These are phyloP conservation scores for Irpex lacteus DNA, from an alignment of 1,284 basidiomycete species.

Conservation along the genomic window DNA sequence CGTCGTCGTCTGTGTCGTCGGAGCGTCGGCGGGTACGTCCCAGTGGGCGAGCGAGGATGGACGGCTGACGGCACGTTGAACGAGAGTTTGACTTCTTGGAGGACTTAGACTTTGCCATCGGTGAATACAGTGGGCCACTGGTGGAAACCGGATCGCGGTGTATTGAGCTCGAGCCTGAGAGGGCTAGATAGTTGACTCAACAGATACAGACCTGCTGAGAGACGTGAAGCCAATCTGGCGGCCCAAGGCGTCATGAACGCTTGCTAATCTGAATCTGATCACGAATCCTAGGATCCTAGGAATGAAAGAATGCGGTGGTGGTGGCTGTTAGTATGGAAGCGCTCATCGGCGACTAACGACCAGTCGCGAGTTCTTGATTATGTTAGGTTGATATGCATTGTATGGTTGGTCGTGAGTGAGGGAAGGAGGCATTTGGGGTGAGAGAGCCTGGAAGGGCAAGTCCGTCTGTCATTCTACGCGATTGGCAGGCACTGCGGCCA, in stretches of 20 bases:
- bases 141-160: neutral
- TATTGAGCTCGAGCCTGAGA: neutral
- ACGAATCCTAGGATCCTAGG: conserved; percentile 1
- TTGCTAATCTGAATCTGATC: conserved; percentile 1
- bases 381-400: neutral
- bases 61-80: neutral
- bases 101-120: neutral
- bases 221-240: neutral
- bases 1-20: neutral
- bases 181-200: too few species aligned
- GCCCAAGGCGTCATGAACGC: neutral
- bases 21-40: neutral
- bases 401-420: neutral
- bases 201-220: too few species aligned
- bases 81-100: neutral
- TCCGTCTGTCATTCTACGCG: neutral
- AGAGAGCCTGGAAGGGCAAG: neutral
- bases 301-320: neutral
- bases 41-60: too few species aligned
- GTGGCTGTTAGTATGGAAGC: neutral
- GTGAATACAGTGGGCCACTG: neutral
- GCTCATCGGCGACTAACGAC: neutral
- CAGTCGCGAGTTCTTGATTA: neutral
- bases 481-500: neutral
- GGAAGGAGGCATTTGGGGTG: neutral